phyloP scores from a whole-genome alignment of 2,329 filamentous ascomycete species.

The Colletotrichum filicis region DNA sequence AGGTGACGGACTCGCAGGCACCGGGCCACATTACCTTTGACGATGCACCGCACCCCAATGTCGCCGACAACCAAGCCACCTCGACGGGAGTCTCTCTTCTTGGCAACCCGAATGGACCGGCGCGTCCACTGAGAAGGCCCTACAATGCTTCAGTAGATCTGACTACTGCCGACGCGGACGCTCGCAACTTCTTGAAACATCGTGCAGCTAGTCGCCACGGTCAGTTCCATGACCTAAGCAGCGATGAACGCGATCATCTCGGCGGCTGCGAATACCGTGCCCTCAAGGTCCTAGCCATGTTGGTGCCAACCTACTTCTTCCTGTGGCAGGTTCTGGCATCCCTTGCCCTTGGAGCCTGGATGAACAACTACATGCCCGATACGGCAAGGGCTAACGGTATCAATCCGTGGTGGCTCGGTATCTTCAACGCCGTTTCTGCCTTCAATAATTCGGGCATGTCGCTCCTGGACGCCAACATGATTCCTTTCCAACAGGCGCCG shows the following conservation, averaged over 20 bases:
- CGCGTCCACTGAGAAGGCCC: background rate
- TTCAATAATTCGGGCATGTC: constrained; percentile 81
- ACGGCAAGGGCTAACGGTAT: constrained; percentile 65
- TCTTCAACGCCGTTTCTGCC: constrained; percentile 74
- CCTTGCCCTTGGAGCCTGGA: constrained; percentile 71
- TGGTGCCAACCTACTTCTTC: constrained; percentile 70
- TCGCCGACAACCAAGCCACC: background rate
- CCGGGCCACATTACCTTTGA: background rate
- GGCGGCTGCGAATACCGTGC: constrained; percentile 74
- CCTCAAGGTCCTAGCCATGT: constrained; percentile 65
- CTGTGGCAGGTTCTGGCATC: constrained; percentile 69
- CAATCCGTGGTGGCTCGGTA: constrained; percentile 75
- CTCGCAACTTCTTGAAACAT: constrained; percentile 44
- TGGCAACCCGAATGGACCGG: background rate
- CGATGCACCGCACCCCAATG: background rate
- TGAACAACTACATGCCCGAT: constrained; percentile 61
- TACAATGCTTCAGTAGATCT: constrained; percentile 44
- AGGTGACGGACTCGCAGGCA: background rate
- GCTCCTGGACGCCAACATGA: constrained; percentile 73
- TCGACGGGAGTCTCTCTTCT: background rate
- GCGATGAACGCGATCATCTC: constrained; percentile 65
- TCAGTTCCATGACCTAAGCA: constrained; percentile 63
- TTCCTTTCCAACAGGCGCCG: constrained; percentile 65
- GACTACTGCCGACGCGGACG: constrained; percentile 41
- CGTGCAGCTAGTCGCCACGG: constrained; percentile 61